Percentiles rank a stretch among this genome's conserved stretches.
phyloP scores from a whole-genome alignment of 2,329 filamentous ascomycete genomes.

The Corinectria fuckeliana region DNA sequence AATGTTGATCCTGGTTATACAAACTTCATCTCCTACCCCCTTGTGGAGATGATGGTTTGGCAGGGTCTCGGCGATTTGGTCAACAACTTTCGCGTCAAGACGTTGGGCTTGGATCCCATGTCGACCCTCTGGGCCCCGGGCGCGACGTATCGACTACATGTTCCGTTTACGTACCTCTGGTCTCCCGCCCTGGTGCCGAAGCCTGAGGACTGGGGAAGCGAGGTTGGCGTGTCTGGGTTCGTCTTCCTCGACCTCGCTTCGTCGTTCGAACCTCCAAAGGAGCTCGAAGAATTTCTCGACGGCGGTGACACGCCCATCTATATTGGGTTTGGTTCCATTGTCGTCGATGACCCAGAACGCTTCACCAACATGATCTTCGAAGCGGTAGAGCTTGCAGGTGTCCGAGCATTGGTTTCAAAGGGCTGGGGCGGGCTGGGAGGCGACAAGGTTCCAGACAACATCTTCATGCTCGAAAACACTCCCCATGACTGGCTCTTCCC shows the following conservation, averaged over 20 bases:
- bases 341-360: conserved; percentile 72
- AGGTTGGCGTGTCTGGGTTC: conserved; percentile 79
- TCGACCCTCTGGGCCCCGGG: conserved; percentile 80
- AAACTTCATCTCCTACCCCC: conserved; percentile 81
- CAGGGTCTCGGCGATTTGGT: conserved; percentile 83
- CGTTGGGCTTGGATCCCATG: conserved; percentile 74
- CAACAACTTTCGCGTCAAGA: conserved; percentile 75
- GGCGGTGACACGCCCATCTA: conserved; percentile 69
- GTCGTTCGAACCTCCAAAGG: conserved; percentile 62
- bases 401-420: conserved; percentile 75
- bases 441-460: conserved; percentile 62
- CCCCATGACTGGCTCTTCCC: conserved; percentile 82
- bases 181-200: conserved; percentile 71
- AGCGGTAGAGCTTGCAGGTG: conserved; percentile 68
- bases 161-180: conserved; percentile 79
- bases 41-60: conserved; percentile 90
- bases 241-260: conserved; percentile 76
- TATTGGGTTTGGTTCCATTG: conserved; percentile 79
- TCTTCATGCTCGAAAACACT: conserved; percentile 76
- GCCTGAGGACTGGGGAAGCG: conserved; percentile 70
- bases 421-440: conserved; percentile 77
- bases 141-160: conserved; percentile 73
- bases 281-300: conserved; percentile 62
- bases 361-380: conserved; percentile 77
- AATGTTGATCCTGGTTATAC: conserved; percentile 76